Conservation (phyloP, 148 eudicot genomes). For the Suaeda aralocaspica region DNA sequence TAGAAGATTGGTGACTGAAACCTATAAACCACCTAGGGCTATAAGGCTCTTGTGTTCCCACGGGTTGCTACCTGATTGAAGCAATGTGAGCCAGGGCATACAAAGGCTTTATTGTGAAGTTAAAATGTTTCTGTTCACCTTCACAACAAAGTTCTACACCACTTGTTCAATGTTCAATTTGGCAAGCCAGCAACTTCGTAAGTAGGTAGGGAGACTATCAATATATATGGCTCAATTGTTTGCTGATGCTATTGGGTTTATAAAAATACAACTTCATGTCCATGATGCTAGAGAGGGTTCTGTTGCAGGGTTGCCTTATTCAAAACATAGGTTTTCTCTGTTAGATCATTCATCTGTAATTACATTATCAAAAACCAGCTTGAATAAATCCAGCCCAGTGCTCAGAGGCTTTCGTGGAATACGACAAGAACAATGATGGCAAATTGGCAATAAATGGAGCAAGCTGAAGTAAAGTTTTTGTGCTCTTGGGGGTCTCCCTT, state of each 20-base stretch:
- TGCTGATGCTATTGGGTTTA: slow-evolving; percentile 1
- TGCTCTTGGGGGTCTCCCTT: too few species aligned
- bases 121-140: not conserved
- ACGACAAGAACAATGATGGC: too few species aligned
- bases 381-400: too few species aligned
- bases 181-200: not conserved
- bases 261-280: not conserved
- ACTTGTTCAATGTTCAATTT: not conserved
- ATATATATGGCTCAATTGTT: not conserved
- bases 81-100: not conserved
- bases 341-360: too few species aligned
- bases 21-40: not conserved
- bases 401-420: too few species aligned
- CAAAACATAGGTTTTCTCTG: too few species aligned
- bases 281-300: too few species aligned
- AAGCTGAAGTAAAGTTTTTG: too few species aligned
- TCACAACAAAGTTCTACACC: not conserved
- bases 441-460: too few species aligned
- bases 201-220: not conserved
- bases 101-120: slow-evolving; percentile 5
- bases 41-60: too few species aligned
- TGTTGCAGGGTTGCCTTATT: too few species aligned
- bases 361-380: too few species aligned
- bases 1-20: not conserved
- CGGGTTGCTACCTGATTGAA: not conserved